phyloP scores from a whole-genome alignment of 148 eudicot species.

The Selenicereus undatus region DNA sequence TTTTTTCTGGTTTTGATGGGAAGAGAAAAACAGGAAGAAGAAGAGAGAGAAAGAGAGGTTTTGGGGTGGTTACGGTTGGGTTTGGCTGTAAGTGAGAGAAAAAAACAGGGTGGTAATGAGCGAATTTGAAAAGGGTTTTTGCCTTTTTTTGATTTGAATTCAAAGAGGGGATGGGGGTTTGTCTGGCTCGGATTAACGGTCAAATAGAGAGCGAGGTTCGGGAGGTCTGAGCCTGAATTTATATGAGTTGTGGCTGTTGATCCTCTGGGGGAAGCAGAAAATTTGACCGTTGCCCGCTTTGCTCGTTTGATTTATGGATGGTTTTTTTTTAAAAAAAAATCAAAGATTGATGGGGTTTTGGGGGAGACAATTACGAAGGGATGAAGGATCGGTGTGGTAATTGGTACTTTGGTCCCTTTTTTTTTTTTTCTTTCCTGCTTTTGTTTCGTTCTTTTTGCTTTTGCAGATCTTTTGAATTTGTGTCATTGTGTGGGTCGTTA shows the following conservation, averaged over 20 bases:
- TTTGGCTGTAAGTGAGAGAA: not conserved
- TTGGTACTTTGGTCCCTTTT: no score
- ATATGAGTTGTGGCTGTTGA: not conserved
- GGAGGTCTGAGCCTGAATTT: not conserved
- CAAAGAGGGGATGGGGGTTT: not conserved
- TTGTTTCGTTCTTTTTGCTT: not conserved
- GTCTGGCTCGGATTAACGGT: constrained; percentile 13
- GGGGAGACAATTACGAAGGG: no score
- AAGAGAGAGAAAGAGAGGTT: constrained; percentile 11
- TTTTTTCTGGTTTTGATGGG: constrained; percentile 16
- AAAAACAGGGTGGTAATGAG: not conserved
- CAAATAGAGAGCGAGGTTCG: not conserved
- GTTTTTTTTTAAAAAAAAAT: not conserved
- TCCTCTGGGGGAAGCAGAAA: no score
- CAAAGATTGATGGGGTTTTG: no score
- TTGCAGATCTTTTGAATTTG: not conserved
- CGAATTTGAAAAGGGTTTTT: not conserved
- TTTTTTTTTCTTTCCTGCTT: not conserved
- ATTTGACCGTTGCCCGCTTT: constrained; percentile 11
- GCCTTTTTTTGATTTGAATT: not conserved
- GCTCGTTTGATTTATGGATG: constrained; percentile 3
- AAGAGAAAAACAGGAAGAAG: not conserved
- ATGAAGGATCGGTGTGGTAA: no score
- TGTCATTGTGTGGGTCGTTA: not conserved
- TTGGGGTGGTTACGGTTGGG: constrained; percentile 7